phyloP scores from a whole-genome alignment of 1,284 basidiomycete genomes.

The Trametes hirsuta region DNA sequence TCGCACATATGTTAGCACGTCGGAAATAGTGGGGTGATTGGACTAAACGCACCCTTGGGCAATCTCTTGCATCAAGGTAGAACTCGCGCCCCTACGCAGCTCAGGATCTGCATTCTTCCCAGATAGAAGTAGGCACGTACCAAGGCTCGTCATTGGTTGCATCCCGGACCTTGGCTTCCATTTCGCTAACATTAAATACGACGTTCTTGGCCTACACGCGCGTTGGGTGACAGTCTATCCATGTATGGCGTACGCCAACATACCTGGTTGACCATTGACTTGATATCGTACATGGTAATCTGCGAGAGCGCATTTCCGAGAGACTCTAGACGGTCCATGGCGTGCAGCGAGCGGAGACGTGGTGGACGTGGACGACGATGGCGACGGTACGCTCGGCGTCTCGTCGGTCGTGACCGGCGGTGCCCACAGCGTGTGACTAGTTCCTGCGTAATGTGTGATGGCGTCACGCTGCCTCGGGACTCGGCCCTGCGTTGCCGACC shows the following conservation, averaged over 20 bases:
- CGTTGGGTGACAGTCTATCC: background rate
- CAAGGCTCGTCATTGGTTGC: slow-evolving; percentile 99
- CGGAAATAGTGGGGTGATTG: too few species aligned
- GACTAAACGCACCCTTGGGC: slow-evolving; percentile 78
- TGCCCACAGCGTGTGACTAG: background rate
- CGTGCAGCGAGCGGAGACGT: slow-evolving; percentile 14
- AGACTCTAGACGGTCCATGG: slow-evolving; percentile 58
- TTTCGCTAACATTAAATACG: slow-evolving; percentile 95
- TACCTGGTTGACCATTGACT: slow-evolving; percentile 92
- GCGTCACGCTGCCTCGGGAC: too few species aligned
- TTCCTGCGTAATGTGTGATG: too few species aligned
- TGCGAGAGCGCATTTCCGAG: slow-evolving; percentile 71
- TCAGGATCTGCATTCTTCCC: background rate
- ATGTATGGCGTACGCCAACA: slow-evolving; percentile 8
- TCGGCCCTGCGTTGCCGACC: too few species aligned
- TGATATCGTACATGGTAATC: slow-evolving; percentile 90
- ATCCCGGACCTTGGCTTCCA: slow-evolving; percentile 96
- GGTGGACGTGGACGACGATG: slow-evolving; percentile 22
- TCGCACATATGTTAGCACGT: background rate
- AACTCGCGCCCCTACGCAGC: slow-evolving; percentile 87
- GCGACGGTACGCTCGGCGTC: slow-evolving; percentile 13
- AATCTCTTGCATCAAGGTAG: slow-evolving; percentile 98
- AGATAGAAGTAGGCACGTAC: slow-evolving; percentile 44
- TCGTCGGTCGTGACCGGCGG: slow-evolving; percentile 2
- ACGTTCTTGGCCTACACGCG: slow-evolving; percentile 76